phyloP scores from a whole-genome alignment of 352 stramenopile species.

The Globisporangium nunn region DNA sequence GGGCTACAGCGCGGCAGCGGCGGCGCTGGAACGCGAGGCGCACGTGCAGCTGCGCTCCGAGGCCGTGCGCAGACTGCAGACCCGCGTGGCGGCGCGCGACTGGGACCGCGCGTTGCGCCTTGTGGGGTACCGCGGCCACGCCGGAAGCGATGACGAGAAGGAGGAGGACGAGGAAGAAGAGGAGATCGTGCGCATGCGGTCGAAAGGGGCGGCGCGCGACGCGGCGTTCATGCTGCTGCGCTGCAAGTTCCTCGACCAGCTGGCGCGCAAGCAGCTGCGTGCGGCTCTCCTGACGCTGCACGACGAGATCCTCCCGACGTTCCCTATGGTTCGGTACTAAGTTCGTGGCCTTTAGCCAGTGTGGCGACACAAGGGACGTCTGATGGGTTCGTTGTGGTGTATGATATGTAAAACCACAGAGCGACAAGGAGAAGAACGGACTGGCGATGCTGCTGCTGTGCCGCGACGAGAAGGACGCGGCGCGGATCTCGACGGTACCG shows the following conservation, averaged over 20 bases:
- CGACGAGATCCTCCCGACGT: slow-evolving; percentile 51
- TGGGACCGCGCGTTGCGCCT: slow-evolving; percentile 56
- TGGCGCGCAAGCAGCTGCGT: slow-evolving; percentile 31
- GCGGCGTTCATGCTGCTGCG: slow-evolving; percentile 50
- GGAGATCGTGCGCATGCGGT: slow-evolving; percentile 35
- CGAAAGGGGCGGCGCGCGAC: slow-evolving; percentile 23
- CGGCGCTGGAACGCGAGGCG: slow-evolving; percentile 51
- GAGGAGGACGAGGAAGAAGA: not conserved
- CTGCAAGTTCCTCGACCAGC: slow-evolving; percentile 54
- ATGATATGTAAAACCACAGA: slow-evolving; percentile 12
- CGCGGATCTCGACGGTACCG: slow-evolving; percentile 23
- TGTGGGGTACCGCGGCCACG: slow-evolving; percentile 9
- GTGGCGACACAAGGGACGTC: not conserved
- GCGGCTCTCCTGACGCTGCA: slow-evolving; percentile 53
- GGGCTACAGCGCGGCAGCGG: slow-evolving; percentile 32
- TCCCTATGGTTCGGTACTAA: slow-evolving; percentile 17
- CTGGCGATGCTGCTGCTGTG: slow-evolving; percentile 58
- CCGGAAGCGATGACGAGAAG: not conserved
- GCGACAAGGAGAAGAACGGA: slow-evolving; percentile 39
- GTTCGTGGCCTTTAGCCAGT: not conserved
- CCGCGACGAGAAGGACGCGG: slow-evolving; percentile 27
- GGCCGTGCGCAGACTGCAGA: slow-evolving; percentile 46
- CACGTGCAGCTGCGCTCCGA: slow-evolving; percentile 42
- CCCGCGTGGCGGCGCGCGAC: slow-evolving; percentile 23
- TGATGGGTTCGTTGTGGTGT: not conserved